Evolutionary conservation across 2,329 filamentous ascomycete genomes (phyloP).

Genomic region (Fusarium chaquense): DNA sequence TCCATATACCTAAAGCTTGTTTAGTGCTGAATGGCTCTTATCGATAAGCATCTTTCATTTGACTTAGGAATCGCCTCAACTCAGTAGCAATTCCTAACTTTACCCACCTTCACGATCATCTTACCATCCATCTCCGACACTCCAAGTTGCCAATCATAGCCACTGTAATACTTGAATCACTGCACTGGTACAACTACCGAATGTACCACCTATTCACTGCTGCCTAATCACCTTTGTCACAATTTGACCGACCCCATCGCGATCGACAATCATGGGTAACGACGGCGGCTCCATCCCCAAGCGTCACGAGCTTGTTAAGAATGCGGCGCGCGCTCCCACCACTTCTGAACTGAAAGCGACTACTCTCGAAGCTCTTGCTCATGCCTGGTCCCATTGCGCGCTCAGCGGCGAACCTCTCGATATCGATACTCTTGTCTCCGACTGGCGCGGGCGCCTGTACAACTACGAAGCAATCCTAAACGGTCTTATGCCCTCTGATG

Average conservation of each 20-base stretch:
- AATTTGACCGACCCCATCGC: neutral
- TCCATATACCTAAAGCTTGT: neutral
- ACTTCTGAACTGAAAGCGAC: slow-evolving; percentile 90
- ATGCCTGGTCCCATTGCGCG: slow-evolving; percentile 89
- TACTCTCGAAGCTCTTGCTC: slow-evolving; percentile 83
- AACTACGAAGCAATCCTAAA: slow-evolving; percentile 91
- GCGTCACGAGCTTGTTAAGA: slow-evolving; percentile 94
- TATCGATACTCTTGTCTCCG: slow-evolving; percentile 80
- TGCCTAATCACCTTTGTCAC: neutral
- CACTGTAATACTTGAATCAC: neutral
- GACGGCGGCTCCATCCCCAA: slow-evolving; percentile 97
- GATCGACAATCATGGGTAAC: slow-evolving; percentile 82
- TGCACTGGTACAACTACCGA: neutral
- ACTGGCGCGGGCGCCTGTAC: slow-evolving; percentile 86
- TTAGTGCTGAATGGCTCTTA: slow-evolving; percentile 19
- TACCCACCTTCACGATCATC: slow-evolving; percentile 11
- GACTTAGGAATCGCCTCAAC: slow-evolving; percentile 41
- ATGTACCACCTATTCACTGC: neutral
- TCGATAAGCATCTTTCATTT: slow-evolving; percentile 38
- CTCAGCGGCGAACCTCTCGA: slow-evolving; percentile 83
- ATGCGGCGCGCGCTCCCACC: slow-evolving; percentile 85
- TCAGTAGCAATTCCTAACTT: slow-evolving; percentile 16
- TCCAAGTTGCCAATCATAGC: neutral
- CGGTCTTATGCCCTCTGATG: slow-evolving; percentile 69
- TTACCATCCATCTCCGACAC: neutral